Conservation (phyloP, 2,329 filamentous ascomycete species). For the Grosmannia huntii region DNA sequence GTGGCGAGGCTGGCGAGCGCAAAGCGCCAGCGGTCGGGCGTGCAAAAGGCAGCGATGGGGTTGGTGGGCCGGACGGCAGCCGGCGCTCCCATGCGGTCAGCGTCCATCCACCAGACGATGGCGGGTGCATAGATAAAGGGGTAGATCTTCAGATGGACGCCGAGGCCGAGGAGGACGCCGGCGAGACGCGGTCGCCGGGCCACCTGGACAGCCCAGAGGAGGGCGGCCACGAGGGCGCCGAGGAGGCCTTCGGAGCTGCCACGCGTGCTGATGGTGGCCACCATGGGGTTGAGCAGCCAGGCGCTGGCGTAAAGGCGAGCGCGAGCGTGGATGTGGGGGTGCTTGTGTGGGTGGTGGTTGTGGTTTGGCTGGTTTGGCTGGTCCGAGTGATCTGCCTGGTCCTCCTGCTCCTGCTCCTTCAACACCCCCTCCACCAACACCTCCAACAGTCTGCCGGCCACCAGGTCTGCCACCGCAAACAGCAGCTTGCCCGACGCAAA, state of each 20-base stretch:
- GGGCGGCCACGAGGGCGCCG: conserved; percentile 67
- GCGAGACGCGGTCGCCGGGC: conserved; percentile 49
- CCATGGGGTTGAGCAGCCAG: conserved; percentile 97
- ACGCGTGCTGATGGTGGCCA: conserved; percentile 88
- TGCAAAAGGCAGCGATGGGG: conserved; percentile 31
- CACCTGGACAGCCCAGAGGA: conserved; percentile 67
- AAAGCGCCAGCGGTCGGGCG: conserved; percentile 42
- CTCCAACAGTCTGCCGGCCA: conserved; percentile 69
- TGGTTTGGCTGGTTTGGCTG: background rate
- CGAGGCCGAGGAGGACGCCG: conserved; percentile 64
- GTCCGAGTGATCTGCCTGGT: too few relatives aligned
- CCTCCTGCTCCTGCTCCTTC: too few relatives aligned
- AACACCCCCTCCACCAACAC: conserved; percentile 42
- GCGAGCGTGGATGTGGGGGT: conserved; percentile 16
- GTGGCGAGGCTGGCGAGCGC: conserved; percentile 54
- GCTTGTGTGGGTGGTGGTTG: too few relatives aligned
- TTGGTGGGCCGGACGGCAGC: background rate
- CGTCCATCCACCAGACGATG: conserved; percentile 70
- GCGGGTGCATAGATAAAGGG: conserved; percentile 88
- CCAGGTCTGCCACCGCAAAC: conserved; percentile 71
- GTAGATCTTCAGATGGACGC: conserved; percentile 97
- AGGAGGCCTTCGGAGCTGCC: conserved; percentile 88
- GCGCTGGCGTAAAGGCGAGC: conserved; percentile 71
- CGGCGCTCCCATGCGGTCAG: conserved; percentile 25
- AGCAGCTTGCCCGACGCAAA: conserved; percentile 81